phyloP scores from a whole-genome alignment of 2,329 filamentous ascomycete genomes.

The Leptographium wingfieldii region DNA sequence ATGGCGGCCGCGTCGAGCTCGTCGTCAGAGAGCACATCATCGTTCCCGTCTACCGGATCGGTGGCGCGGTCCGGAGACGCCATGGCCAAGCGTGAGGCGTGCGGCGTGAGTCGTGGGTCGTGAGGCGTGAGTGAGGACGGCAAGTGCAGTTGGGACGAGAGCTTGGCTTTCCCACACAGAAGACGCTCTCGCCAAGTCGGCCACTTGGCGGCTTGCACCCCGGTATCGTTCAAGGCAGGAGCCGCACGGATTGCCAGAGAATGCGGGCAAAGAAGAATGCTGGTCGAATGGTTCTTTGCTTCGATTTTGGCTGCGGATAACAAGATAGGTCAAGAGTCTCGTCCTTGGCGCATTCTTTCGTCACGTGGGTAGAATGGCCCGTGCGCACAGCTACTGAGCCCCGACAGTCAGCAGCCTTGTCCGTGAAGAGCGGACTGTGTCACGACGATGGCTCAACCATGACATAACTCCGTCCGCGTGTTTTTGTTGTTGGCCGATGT shows the following conservation, averaged over 20 bases:
- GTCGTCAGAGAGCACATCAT: slow-evolving; percentile 9
- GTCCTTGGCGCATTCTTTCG: neutral
- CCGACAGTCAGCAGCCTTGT: too few species aligned
- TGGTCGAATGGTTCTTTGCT: too few species aligned
- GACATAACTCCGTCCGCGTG: too few species aligned
- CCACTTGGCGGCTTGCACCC: neutral
- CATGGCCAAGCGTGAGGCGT: neutral
- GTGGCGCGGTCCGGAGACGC: neutral
- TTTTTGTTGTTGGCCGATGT: too few species aligned
- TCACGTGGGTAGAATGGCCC: neutral
- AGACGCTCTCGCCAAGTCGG: neutral
- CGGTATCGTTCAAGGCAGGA: neutral
- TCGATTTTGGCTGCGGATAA: too few species aligned
- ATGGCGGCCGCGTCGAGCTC: slow-evolving; percentile 38
- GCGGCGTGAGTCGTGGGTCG: neutral
- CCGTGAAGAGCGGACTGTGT: too few species aligned
- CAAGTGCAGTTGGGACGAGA: too few species aligned
- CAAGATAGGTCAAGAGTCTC: too few species aligned
- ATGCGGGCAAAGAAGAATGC: too few species aligned
- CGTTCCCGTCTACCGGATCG: neutral
- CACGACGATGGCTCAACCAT: too few species aligned
- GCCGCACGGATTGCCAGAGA: too few species aligned
- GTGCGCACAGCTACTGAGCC: neutral
- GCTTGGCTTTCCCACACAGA: neutral
- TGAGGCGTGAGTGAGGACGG: neutral